Evolutionary conservation across 2,329 filamentous ascomycete genomes (phyloP).

Genomic region (Camptophora hylomeconis): DNA sequence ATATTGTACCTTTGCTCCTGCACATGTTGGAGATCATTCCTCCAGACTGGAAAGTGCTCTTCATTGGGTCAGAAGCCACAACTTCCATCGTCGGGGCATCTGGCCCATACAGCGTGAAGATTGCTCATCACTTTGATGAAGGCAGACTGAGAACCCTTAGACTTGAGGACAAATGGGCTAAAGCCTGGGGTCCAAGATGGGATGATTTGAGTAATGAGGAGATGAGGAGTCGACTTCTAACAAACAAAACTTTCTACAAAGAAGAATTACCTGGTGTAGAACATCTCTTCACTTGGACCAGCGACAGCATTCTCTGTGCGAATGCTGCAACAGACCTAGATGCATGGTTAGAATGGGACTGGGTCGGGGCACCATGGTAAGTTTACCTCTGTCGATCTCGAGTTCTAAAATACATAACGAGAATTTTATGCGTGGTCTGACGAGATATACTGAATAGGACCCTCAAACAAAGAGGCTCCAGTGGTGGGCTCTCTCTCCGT

Average conservation of each 20-base stretch:
- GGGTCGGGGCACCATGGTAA: slow-evolving; percentile 5
- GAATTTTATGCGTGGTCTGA: too few relatives aligned
- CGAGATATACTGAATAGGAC: too few relatives aligned
- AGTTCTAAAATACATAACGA: too few relatives aligned
- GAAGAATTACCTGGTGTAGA: neutral
- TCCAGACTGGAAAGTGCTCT: neutral
- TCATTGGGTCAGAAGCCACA: slow-evolving; percentile 1
- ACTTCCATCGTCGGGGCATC: neutral
- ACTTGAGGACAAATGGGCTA: neutral
- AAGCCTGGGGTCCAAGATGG: neutral
- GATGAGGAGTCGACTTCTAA: neutral
- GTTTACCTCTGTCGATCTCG: neutral
- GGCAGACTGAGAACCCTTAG: neutral
- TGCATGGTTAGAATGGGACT: slow-evolving; percentile 3
- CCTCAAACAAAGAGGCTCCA: too few relatives aligned
- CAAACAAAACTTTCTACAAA: neutral
- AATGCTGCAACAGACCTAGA: slow-evolving; percentile 1
- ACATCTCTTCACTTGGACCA: neutral
- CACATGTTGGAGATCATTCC: neutral
- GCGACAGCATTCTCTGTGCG: neutral
- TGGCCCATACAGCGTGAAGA: neutral
- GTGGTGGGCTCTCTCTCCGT: slow-evolving; percentile 3
- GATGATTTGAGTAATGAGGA: neutral
- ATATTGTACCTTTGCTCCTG: slow-evolving; percentile 1
- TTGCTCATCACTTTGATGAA: neutral